Conservation (phyloP, 306 rosid genomes). For the Ochetophila trinervis region DNA sequence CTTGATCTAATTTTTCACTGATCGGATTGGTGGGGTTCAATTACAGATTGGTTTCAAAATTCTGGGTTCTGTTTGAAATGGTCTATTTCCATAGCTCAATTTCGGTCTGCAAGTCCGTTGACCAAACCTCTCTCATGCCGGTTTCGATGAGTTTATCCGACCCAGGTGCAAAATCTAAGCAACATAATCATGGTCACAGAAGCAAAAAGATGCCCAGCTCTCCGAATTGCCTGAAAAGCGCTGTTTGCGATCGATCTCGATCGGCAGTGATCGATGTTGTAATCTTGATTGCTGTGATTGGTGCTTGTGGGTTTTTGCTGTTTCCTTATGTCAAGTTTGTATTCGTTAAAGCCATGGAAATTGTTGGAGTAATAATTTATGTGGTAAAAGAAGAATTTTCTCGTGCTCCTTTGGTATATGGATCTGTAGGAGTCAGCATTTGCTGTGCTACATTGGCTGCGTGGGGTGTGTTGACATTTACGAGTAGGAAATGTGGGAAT, state of each 20-base stretch:
- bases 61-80: conserved; percentile 59
- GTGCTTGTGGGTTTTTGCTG: conserved; percentile 61
- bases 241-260: conserved; percentile 73
- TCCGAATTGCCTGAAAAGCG: conserved; percentile 45
- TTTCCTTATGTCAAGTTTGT: conserved; percentile 60
- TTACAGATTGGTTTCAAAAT: conserved; percentile 28
- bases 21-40: conserved; percentile 31
- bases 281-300: conserved; percentile 59
- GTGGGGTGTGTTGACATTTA: conserved; percentile 62
- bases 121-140: conserved; percentile 56
- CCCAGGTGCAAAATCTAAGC: conserved; percentile 50
- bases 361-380: conserved; percentile 29
- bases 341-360: conserved; percentile 28
- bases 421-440: conserved; percentile 56
- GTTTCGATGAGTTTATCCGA: conserved; percentile 49
- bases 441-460: conserved; percentile 64
- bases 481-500: conserved; percentile 72
- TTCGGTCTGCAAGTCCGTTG: conserved; percentile 92
- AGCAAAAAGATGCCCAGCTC: conserved; percentile 44
- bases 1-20: conserved; percentile 46
- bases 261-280: conserved; percentile 71
- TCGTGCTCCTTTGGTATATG: conserved; percentile 63
- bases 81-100: conserved; percentile 87
- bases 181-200: conserved; percentile 27
- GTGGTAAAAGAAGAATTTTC: conserved; percentile 68